Percentiles rank a stretch among this genome's conserved stretches.
Conservation (phyloP, 2,329 filamentous ascomycete genomes). For the Cryphonectria radicalis region DNA sequence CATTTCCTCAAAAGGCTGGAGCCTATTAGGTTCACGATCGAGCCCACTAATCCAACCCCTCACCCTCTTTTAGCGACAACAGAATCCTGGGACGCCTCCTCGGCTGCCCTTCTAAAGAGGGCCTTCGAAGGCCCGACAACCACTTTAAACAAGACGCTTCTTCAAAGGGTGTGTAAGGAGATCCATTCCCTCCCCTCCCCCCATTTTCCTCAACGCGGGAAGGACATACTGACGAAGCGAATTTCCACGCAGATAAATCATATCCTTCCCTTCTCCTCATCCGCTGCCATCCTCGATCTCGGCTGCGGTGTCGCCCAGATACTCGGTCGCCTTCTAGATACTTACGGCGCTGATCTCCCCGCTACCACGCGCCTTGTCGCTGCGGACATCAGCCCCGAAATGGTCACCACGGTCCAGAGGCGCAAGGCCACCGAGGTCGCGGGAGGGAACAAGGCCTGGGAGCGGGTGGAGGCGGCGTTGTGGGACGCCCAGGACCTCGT, state of each 20-base stretch:
- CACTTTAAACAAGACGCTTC: neutral
- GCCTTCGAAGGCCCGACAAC: neutral
- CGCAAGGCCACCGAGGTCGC: neutral
- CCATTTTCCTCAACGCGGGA: neutral
- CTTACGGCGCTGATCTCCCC: neutral
- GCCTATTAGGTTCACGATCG: neutral
- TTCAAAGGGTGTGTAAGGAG: neutral
- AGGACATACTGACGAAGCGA: neutral
- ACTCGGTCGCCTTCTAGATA: neutral
- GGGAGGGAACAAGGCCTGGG: neutral
- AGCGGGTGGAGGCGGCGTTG: neutral
- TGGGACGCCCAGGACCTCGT: constrained; percentile 4
- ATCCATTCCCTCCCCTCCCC: neutral
- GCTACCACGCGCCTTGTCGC: neutral
- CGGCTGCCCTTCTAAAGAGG: neutral
- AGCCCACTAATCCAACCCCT: neutral
- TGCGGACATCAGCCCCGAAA: neutral
- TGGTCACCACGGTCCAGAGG: neutral
- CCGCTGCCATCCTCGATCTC: neutral
- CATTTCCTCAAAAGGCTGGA: neutral
- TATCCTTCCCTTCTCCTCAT: neutral
- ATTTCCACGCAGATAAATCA: neutral
- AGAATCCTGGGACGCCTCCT: neutral
- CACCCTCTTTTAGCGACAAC: neutral
- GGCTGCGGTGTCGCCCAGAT: neutral